Conservation (phyloP, 148 eudicot species). For the Simmondsia chinensis region DNA sequence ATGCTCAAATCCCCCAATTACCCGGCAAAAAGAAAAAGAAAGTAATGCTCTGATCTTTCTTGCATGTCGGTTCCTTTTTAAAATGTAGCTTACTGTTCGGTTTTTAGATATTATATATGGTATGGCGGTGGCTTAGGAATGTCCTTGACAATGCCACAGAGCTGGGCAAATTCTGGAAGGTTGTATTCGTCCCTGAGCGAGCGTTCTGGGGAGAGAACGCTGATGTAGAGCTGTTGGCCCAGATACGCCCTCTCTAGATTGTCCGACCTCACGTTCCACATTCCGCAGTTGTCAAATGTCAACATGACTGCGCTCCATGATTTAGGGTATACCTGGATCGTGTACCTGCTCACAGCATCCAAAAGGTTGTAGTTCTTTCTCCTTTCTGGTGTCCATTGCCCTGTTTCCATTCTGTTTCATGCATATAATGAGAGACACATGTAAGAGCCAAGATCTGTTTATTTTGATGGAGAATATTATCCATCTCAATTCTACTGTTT, state of each 20-base stretch:
- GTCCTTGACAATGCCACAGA: conserved; percentile 40
- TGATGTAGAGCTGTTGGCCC: conserved; percentile 51
- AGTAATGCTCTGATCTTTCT: too few relatives aligned
- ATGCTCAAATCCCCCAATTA: too few relatives aligned
- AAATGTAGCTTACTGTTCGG: too few relatives aligned
- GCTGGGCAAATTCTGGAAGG: conserved; percentile 19
- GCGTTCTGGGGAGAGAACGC: conserved; percentile 27
- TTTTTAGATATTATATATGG: too few relatives aligned
- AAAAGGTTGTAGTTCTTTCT: conserved; percentile 46
- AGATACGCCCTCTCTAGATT: conserved; percentile 32
- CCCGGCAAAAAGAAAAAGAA: too few relatives aligned
- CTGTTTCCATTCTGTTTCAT: conserved; percentile 28
- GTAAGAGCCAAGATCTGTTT: too few relatives aligned
- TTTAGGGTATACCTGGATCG: conserved; percentile 46
- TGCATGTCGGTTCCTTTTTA: too few relatives aligned
- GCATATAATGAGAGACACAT: too few relatives aligned
- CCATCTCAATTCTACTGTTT: too few relatives aligned
- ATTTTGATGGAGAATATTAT: too few relatives aligned
- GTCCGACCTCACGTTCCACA: conserved; percentile 52
- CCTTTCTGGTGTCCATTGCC: conserved; percentile 40
- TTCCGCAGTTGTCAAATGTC: conserved; percentile 48
- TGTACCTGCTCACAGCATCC: conserved; percentile 48
- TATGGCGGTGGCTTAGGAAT: conserved; percentile 40
- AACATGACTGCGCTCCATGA: conserved; percentile 50
- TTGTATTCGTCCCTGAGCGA: conserved; percentile 42